Base-by-base conservation (phyloP, 805 yeast genomes). In the Starmera amethionina region DNA sequence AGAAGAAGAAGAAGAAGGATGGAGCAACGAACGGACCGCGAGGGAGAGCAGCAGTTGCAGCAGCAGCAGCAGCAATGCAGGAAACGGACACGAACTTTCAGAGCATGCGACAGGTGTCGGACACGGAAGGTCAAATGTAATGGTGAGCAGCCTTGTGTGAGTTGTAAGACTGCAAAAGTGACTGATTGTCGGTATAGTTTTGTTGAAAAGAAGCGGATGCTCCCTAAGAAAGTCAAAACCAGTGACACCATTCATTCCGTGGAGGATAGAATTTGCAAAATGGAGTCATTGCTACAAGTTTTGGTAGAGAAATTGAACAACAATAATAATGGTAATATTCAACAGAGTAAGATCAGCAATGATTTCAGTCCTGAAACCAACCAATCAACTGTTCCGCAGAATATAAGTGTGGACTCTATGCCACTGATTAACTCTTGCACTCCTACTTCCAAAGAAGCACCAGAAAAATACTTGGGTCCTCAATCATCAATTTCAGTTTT, bases 111-210 rank as follows among this genome's bases (percentile, higher is more conserved):
- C 46, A 62, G 57, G 31, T 72, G 77, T 40, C 58, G 93, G 13
- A 74, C 76, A 52, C 77, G 82, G 55, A 83, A 83, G 56, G 86
- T 83, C 43, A 82, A 81, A 55, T 83, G 93, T 59, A 90, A 83
- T 52, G 90, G 89, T 9, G 75, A 74, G 47, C 81, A 73, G 49
- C 93, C 90, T 1, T 83, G 90, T 55, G 75, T 78, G 22, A 87
- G 82, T 50, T 88, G 96, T 53, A 77, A 90, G 3, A 89, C 83
- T 2, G 85, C 82, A 56, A 75, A 81, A 28, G 82, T 80, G 54
- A 78, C 73, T 36, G 14, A 27, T 4, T 85, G 95, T 59, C 76
- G 89, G 0, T 85, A 85, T 56, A 82, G 81, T 49, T 84, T 82
- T 54, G 93, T 94, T 9, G 71, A 81, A 13, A 54, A 48, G 36